Evolutionary conservation across 2,329 filamentous ascomycete species (phyloP).

Genomic region (Sclerotinia minor): DNA sequence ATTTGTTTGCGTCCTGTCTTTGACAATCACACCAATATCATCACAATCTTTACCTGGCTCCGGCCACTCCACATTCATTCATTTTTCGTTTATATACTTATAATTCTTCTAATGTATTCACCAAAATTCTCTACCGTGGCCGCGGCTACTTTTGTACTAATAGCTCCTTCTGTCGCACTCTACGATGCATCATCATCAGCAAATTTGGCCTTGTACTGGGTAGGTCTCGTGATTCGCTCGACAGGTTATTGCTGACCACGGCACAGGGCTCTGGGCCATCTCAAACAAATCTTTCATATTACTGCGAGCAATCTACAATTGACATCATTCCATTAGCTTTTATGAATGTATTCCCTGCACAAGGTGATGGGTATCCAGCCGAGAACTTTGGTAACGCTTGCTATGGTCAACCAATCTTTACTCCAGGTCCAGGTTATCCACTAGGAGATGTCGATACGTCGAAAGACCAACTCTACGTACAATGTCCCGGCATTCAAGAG

Average conservation of each 20-base stretch:
- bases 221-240: slow-evolving; percentile 32
- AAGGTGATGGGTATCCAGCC: slow-evolving; percentile 47
- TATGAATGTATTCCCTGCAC: slow-evolving; percentile 46
- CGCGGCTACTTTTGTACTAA: slow-evolving; percentile 34
- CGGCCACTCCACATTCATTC: slow-evolving; percentile 17
- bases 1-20: slow-evolving; percentile 43
- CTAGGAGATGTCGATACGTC: slow-evolving; percentile 37
- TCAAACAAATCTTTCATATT: slow-evolving; percentile 44
- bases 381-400: slow-evolving; percentile 49
- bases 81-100: slow-evolving; percentile 28
- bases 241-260: slow-evolving; percentile 18
- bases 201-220: slow-evolving; percentile 49
- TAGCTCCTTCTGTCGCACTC: slow-evolving; percentile 32
- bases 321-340: slow-evolving; percentile 49
- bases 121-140: slow-evolving; percentile 35
- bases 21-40: slow-evolving; percentile 37
- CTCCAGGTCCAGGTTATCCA: slow-evolving; percentile 32
- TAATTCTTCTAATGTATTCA: slow-evolving; percentile 39
- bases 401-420: slow-evolving; percentile 42
- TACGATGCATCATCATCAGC: slow-evolving; percentile 43
- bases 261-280: slow-evolving; percentile 46
- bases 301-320: slow-evolving; percentile 45
- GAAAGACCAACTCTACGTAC: slow-evolving; percentile 41
- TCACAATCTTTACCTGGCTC: slow-evolving; percentile 37
- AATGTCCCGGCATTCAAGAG: slow-evolving; percentile 43